Conservation (phyloP, 331 rosid genomes). For the Erythrophleum ivorense region DNA sequence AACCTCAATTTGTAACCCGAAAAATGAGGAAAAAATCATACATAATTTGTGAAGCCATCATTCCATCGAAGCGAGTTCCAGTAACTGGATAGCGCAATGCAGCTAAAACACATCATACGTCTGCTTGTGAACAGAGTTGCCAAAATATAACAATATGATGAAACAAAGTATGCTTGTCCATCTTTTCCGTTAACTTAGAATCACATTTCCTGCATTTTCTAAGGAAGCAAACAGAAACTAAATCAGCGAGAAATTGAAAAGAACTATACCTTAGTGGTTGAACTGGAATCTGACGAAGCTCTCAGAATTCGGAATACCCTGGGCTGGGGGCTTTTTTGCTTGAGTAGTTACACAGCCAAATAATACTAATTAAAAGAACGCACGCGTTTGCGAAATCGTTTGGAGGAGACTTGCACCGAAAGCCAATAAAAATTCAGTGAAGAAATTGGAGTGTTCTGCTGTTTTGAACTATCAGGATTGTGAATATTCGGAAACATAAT, state of each 20-base stretch:
- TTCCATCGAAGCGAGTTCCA: background rate
- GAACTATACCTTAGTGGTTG: constrained; percentile 33
- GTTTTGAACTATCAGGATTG: no score
- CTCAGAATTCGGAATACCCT: background rate
- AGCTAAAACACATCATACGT: background rate
- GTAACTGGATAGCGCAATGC: background rate
- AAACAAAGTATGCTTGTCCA: background rate
- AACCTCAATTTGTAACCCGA: constrained; percentile 14
- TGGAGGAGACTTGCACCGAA: background rate
- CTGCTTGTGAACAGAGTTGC: background rate
- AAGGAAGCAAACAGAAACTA: constrained; percentile 23
- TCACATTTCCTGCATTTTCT: constrained; percentile 34
- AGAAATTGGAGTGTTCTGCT: no score
- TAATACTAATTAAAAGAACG: background rate
- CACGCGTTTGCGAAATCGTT: background rate
- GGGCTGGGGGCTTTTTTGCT: background rate
- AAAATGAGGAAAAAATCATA: background rate
- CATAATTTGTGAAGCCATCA: background rate
- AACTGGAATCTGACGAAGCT: background rate
- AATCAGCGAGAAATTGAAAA: background rate
- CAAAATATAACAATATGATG: background rate
- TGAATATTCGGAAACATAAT: no score
- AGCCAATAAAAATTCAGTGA: background rate
- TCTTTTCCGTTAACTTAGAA: background rate
- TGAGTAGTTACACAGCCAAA: background rate